phyloP scores from a whole-genome alignment of 179 eudicot species.

The Amaranthus tricolor region DNA sequence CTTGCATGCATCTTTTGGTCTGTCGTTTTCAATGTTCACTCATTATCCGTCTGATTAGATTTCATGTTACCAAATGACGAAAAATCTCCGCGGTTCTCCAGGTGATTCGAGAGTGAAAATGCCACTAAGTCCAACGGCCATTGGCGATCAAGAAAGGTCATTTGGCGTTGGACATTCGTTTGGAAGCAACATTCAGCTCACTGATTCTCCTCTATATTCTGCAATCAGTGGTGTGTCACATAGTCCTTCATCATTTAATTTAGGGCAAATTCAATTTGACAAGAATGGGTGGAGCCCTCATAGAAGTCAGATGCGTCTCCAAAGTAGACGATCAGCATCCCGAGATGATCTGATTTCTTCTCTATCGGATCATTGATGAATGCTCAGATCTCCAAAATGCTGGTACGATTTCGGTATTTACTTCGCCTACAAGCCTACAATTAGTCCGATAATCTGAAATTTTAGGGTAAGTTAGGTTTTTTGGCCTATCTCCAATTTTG shows the following conservation, averaged over 20 bases:
- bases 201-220: slow-evolving; percentile 54
- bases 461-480: background rate
- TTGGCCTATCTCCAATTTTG: background rate
- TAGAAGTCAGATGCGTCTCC: slow-evolving; percentile 80
- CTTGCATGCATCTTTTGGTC: background rate
- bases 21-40: background rate
- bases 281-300: slow-evolving; percentile 61
- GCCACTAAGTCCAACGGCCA: slow-evolving; percentile 78
- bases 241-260: slow-evolving; percentile 82
- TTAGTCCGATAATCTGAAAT: background rate
- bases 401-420: slow-evolving; percentile 28
- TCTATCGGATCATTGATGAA: slow-evolving; percentile 55
- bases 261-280: slow-evolving; percentile 86
- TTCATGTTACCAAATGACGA: slow-evolving; percentile 4
- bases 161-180: slow-evolving; percentile 48
- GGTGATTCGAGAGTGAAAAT: slow-evolving; percentile 82
- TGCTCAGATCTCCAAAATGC: slow-evolving; percentile 35
- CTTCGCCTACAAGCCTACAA: background rate
- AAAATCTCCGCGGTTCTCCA: slow-evolving; percentile 26
- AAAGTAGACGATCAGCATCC: slow-evolving; percentile 92
- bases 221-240: slow-evolving; percentile 69
- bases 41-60: background rate
- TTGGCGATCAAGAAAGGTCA: slow-evolving; percentile 49
- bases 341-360: slow-evolving; percentile 87
- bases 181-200: slow-evolving; percentile 58